Evolutionary conservation across 2,329 filamentous ascomycete genomes (phyloP).

Genomic region (Colletotrichum cordylinicola): DNA sequence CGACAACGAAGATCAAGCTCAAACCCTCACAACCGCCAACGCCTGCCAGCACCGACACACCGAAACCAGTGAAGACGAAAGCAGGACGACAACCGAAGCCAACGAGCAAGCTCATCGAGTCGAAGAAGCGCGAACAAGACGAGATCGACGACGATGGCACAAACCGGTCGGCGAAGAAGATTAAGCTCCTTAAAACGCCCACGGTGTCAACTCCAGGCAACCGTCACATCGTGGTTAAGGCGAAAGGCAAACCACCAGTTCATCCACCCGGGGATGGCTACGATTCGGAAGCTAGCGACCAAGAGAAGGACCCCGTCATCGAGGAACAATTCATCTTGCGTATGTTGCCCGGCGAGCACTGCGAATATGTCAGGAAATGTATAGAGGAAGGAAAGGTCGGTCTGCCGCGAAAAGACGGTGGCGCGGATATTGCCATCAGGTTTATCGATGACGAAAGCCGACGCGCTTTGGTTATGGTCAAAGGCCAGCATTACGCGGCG

Average conservation of each 20-base stretch:
- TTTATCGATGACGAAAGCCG: conserved; percentile 79
- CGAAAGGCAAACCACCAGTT: conserved; percentile 71
- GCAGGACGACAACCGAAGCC: conserved; percentile 65
- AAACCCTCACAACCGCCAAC: conserved; percentile 43
- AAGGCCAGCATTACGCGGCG: conserved; percentile 75
- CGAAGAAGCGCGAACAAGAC: conserved; percentile 66
- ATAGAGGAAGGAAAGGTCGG: conserved; percentile 83
- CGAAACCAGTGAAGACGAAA: conserved; percentile 57
- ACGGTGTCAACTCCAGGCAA: conserved; percentile 29
- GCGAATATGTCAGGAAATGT: conserved; percentile 79
- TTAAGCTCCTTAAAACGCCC: conserved; percentile 54
- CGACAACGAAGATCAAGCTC: conserved; percentile 43
- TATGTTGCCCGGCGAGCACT: conserved; percentile 85
- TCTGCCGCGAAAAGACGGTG: conserved; percentile 64
- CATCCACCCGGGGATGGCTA: conserved; percentile 87
- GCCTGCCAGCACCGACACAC: conserved; percentile 32
- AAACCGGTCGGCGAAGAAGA: conserved; percentile 52
- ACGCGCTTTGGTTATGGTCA: conserved; percentile 74
- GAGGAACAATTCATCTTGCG: conserved; percentile 91
- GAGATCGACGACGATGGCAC: conserved; percentile 56
- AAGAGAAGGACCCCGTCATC: conserved; percentile 84
- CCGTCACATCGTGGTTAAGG: conserved; percentile 56
- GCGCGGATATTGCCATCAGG: conserved; percentile 80
- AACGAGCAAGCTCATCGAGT: conserved; percentile 60
- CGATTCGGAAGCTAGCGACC: conserved; percentile 93